phyloP scores from a whole-genome alignment of 164 flowering plant species.

The Santalum album region DNA sequence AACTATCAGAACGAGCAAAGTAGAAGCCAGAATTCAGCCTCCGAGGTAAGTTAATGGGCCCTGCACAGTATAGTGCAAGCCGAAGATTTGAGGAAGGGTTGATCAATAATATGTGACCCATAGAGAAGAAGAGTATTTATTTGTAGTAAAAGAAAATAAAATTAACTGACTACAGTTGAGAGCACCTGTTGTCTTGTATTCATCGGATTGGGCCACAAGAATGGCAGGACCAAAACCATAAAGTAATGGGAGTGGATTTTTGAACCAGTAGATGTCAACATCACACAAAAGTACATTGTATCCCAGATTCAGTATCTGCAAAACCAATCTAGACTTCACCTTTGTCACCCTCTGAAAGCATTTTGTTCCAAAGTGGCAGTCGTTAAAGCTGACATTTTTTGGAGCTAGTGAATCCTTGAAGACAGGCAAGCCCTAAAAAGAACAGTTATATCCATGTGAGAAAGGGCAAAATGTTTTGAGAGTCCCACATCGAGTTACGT shows the following conservation, averaged over 20 bases:
- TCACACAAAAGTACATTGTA: conserved; percentile 87
- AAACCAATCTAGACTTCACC: conserved; percentile 79
- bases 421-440: conserved; percentile 74
- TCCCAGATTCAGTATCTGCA: conserved; percentile 79
- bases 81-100: too few relatives aligned
- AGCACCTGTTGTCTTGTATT: conserved; percentile 63
- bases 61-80: too few relatives aligned
- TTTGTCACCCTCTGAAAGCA: conserved; percentile 97
- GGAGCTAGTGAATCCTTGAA: conserved; percentile 64
- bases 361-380: conserved; percentile 90
- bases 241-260: conserved; percentile 63
- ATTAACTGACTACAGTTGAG: too few relatives aligned
- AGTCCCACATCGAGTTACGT: too few relatives aligned
- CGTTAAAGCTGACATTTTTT: conserved; percentile 60
- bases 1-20: conserved; percentile 62
- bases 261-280: conserved; percentile 91
- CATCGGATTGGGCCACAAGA: conserved; percentile 88
- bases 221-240: conserved; percentile 68
- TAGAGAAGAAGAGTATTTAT: too few relatives aligned
- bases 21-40: conserved; percentile 95
- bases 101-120: too few relatives aligned
- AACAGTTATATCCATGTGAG: not conserved
- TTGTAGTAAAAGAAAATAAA: too few relatives aligned
- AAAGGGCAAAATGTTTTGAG: not conserved
- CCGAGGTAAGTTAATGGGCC: conserved; percentile 73